Evolutionary conservation across 441 rosid genomes (phyloP), one percentile per base, ranked within the genome.

Genomic region (Populus hybrid): DNA sequence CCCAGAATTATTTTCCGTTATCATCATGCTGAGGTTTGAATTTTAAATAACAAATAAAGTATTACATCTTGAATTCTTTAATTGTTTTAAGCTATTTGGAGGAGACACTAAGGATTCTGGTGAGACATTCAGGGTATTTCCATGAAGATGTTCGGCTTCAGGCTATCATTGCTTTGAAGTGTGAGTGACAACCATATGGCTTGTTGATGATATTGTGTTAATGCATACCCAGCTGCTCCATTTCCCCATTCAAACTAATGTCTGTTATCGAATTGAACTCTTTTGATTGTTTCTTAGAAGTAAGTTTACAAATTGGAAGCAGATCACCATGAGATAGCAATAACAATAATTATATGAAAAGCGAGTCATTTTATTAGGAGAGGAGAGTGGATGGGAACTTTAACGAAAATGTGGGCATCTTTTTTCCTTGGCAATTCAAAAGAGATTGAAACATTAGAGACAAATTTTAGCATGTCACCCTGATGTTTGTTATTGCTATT

Each of bases 181-280:
- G 99, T 97, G 77, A 91, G 98, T 89, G 20, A 67, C 38, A 78
- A 61, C 36, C 66, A 76, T 53, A 36, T 76, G 65, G 40, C 75
- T 70, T 53, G 61, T 18, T 53, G 61, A 14, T 40, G 36, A 20
- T 21, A 33, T 35, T 14, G 14, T 73, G 75, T 38, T 23, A 12
- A 31, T 71, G 16, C 7, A 12, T 36, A 45, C 24, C 74, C 64
- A 20, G 31, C 6, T 18, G 69, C 45, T 68, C 45, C 66, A 72
- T 73, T 23, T 28, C 28, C 18, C n/a, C n/a, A 28, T 18, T 66
- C 24, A 35, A 56, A 42, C 20, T 65, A 6, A 18, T 72, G 53
- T 45, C 4, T 71, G 6, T 71, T 73, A 10, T 31, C 35, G 9
- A 14, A 16, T 2, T 18, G 21, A 67, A 33, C 16, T 66, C n/a